Evolutionary conservation across 768 basidiomycete species (phyloP).

Genomic region (Paxillus rubicundulus): DNA sequence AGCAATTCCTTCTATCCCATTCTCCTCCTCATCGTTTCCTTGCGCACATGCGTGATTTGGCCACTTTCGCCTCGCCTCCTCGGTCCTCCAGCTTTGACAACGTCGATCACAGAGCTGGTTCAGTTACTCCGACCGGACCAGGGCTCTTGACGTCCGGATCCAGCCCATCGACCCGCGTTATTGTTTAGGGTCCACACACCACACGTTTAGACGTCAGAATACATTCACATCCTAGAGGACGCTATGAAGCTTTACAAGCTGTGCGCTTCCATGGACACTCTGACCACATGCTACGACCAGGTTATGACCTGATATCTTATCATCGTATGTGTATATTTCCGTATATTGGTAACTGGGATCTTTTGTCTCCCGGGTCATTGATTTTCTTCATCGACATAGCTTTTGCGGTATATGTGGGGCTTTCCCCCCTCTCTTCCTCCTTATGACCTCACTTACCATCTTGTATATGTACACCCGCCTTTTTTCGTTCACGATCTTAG

Average conservation of each 20-base stretch:
- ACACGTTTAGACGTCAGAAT: not conserved
- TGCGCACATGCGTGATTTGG: slow-evolving; percentile 16
- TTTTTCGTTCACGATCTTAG: not conserved
- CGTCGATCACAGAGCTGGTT: slow-evolving; percentile 25
- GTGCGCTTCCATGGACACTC: not conserved
- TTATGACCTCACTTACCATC: not conserved
- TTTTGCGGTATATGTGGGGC: not conserved
- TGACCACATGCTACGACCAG: not conserved
- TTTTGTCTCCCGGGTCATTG: not conserved
- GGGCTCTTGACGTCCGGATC: slow-evolving; percentile 15
- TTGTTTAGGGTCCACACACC: not conserved
- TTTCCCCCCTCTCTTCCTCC: slow-evolving; percentile 1
- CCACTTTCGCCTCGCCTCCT: slow-evolving; percentile 10
- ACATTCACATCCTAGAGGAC: not conserved
- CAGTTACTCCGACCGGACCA: slow-evolving; percentile 27
- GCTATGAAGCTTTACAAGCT: not conserved
- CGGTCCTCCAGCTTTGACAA: slow-evolving; percentile 32
- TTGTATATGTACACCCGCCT: slow-evolving; percentile 8
- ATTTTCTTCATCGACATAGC: not conserved
- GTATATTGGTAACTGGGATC: not conserved
- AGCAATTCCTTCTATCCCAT: slow-evolving; percentile 43
- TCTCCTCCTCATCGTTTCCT: slow-evolving; percentile 29
- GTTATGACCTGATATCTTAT: not conserved
- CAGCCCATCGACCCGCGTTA: slow-evolving; percentile 11
- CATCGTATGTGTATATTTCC: not conserved